These are phyloP conservation scores for Barbarea vulgaris DNA, from an alignment of 345 rosid genomes.

Conservation along the genomic window DNA sequence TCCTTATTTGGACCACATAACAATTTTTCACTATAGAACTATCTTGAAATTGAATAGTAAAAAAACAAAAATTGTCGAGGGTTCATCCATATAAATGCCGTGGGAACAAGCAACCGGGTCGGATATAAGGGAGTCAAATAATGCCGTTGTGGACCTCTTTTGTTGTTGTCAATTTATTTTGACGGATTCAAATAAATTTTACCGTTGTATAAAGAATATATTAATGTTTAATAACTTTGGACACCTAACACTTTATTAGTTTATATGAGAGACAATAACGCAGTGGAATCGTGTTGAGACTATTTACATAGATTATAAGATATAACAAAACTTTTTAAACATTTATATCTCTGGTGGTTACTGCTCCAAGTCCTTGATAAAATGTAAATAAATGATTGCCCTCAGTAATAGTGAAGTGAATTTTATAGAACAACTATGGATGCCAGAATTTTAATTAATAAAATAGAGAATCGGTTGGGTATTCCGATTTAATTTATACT, in stretches of 20 bases:
- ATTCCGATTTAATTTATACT: background rate
- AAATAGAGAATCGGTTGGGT: background rate
- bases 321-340: background rate
- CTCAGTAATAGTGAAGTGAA: background rate
- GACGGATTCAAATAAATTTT: slow-evolving; percentile 22
- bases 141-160: slow-evolving; percentile 34
- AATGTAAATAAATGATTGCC: background rate
- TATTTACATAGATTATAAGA: background rate
- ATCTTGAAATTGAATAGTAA: background rate
- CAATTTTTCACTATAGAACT: background rate
- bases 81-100: background rate
- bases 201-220: slow-evolving; percentile 24
- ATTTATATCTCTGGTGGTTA: background rate
- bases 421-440: background rate
- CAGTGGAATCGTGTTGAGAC: slow-evolving; percentile 12
- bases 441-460: background rate
- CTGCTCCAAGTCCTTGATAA: background rate
- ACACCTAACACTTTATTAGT: background rate
- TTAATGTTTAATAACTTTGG: background rate
- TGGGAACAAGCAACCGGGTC: slow-evolving; percentile 18
- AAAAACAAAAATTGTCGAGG: background rate
- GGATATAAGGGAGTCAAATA: slow-evolving; percentile 31
- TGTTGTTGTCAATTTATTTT: slow-evolving; percentile 16
- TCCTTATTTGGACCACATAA: background rate
- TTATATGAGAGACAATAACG: slow-evolving; percentile 16